Evolutionary conservation across 768 basidiomycete genomes (phyloP).

Genomic region (Crepidotus variabilis): DNA sequence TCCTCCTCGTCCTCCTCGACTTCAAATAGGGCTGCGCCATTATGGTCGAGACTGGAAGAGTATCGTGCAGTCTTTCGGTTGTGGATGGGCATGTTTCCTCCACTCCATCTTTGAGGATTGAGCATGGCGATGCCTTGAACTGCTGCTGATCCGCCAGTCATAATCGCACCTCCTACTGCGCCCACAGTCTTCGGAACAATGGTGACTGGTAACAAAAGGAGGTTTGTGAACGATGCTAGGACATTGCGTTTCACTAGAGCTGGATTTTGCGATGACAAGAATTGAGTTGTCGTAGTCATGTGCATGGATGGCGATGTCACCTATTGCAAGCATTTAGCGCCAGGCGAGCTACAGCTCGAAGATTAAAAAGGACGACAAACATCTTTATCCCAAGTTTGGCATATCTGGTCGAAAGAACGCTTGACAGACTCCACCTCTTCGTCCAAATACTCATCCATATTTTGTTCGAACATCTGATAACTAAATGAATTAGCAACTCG

Average conservation of each 20-base stretch:
- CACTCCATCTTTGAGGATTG: constrained; percentile 85
- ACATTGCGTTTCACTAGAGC: constrained; percentile 91
- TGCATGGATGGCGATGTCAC: constrained; percentile 9
- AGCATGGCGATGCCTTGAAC: constrained; percentile 86
- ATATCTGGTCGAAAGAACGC: constrained; percentile 66
- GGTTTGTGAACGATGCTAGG: constrained; percentile 85
- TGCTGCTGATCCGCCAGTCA: constrained; percentile 71
- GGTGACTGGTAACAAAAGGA: constrained; percentile 89
- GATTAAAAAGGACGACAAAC: constrained; percentile 30
- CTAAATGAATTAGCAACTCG: constrained; percentile 32
- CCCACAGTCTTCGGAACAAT: constrained; percentile 86
- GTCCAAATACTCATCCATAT: constrained; percentile 97
- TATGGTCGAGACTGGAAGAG: constrained; percentile 33
- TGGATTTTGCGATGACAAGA: constrained; percentile 83
- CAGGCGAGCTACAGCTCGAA: constrained; percentile 1
- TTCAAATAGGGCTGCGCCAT: constrained; percentile 47
- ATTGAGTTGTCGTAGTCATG: constrained; percentile 38
- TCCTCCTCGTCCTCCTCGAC: constrained; percentile 34
- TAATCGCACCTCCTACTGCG: constrained; percentile 62
- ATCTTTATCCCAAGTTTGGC: constrained; percentile 76
- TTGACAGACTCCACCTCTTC: constrained; percentile 88
- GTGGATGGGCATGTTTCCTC: constrained; percentile 24
- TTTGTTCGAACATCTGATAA: constrained; percentile 91
- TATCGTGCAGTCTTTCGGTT: constrained; percentile 23
- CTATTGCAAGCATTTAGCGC: background rate